Conservation (phyloP, 2,329 filamentous ascomycete species). For the Ophiocordyceps unilateralis region DNA sequence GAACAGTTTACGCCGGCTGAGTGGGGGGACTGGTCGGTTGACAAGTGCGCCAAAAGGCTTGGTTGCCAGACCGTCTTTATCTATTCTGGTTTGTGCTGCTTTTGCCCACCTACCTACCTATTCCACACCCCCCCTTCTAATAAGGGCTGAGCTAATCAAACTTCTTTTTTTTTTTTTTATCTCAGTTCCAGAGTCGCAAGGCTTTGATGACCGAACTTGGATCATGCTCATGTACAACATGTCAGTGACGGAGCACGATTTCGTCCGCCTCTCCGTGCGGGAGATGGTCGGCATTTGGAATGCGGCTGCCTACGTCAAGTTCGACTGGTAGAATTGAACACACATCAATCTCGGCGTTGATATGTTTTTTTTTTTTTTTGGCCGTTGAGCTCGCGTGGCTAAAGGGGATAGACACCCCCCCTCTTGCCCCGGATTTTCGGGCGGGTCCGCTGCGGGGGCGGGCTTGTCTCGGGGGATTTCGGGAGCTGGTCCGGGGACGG, state of each 20-base stretch:
- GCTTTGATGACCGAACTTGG: not conserved
- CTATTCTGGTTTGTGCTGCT: not conserved
- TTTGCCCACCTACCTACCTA: no score
- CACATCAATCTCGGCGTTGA: no score
- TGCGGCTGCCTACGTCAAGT: not conserved
- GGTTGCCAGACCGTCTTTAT: not conserved
- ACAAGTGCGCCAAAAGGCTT: not conserved
- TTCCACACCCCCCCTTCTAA: no score
- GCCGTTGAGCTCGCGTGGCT: no score
- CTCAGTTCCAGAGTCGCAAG: not conserved
- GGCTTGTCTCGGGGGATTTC: no score
- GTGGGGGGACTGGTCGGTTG: not conserved
- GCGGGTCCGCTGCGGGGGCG: not conserved
- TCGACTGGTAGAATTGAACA: not conserved
- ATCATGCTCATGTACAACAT: not conserved
- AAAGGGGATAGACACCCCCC: no score
- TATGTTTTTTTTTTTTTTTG: no score
- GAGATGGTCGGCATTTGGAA: not conserved
- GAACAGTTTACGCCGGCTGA: not conserved
- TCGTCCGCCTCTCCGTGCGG: not conserved
- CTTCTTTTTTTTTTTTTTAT: no score
- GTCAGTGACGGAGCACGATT: not conserved
- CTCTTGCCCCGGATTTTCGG: no score
- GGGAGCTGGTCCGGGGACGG: no score
- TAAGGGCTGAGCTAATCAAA: no score